phyloP scores from a whole-genome alignment of 1,139 yeast genomes.

The Magnusiomyces tetraspermus region DNA sequence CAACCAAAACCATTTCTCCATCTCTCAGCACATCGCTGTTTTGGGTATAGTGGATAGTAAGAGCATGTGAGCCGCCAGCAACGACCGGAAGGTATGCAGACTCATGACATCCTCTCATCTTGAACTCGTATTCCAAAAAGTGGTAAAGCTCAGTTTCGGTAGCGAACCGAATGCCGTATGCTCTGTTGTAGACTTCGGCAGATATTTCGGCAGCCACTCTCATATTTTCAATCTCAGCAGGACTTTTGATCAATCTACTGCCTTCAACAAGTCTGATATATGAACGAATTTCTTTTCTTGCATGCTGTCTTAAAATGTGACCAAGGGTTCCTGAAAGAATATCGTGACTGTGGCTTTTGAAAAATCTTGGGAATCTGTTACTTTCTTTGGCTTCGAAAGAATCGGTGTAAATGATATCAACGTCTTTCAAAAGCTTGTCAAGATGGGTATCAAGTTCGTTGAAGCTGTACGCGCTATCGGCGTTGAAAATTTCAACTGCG shows the following conservation, averaged over 20 bases:
- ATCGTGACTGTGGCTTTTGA: slow-evolving; percentile 15
- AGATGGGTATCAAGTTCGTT: slow-evolving; percentile 25
- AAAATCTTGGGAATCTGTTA: slow-evolving; percentile 17
- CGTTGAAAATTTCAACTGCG: slow-evolving; percentile 74
- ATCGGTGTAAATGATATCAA: slow-evolving; percentile 26
- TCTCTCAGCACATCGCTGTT: slow-evolving; percentile 68
- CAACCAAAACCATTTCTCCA: slow-evolving; percentile 82
- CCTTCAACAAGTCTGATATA: slow-evolving; percentile 38
- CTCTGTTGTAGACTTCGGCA: slow-evolving; percentile 72
- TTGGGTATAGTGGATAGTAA: slow-evolving; percentile 83
- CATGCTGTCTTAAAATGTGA: slow-evolving; percentile 8
- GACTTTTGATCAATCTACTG: slow-evolving; percentile 62
- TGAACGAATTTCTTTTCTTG: slow-evolving; percentile 10
- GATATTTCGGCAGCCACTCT: slow-evolving; percentile 75
- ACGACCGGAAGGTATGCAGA: slow-evolving; percentile 94
- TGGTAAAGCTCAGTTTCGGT: slow-evolving; percentile 74
- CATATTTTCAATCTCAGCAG: slow-evolving; percentile 68
- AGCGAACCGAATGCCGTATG: slow-evolving; percentile 50
- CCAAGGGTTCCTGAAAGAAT: slow-evolving; percentile 11
- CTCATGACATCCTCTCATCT: slow-evolving; percentile 78
- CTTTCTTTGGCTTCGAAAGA: slow-evolving; percentile 14
- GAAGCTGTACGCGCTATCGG: slow-evolving; percentile 59
- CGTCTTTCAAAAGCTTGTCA: slow-evolving; percentile 20
- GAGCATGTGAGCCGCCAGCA: slow-evolving; percentile 81
- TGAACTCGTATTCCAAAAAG: slow-evolving; percentile 74